Base-by-base conservation (phyloP, 2,329 filamentous ascomycete genomes). In the Keithomyces neogunnii region DNA sequence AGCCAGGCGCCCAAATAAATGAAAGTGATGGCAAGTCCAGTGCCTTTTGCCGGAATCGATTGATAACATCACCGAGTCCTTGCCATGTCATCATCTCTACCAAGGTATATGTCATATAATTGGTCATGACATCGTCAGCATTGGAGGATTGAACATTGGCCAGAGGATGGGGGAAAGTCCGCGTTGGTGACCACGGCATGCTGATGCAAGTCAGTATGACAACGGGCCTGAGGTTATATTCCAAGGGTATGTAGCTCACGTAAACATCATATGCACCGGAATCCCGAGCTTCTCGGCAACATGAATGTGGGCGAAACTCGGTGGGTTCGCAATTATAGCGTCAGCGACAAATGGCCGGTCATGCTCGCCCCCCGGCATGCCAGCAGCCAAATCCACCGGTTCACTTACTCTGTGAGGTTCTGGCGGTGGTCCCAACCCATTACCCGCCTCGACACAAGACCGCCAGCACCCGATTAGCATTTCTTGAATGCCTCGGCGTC, bases 21-120 rank as follows among this genome's bases (percentile, higher is more conserved):
- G 86, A 89, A 42, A 96, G 76, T 0, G 86, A 80, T 44, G 93
- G 86, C 1, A 96, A 72, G 30, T 86, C 85, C 1, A 95, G 75
- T 11, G 80, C 80, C 53, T 84, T 83, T 57, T 85, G 83, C 49
- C 91, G 78, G 62, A 96, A 96, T 9, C 84, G 79, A 63, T 97
- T 96, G 63, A 96, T 92, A 5, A 96, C 75, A 66, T 96, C 91
- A 38, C 91, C 91, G 3, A 96, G 71, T 0, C 89, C 90, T 68
- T 96, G 89, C 89, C 89, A 95, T 9, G 90, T 91, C 76, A 96
- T 82, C 80, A 95, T 88, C 58, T 96, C 90, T 2, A 95, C 86
- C 26, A 95, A 73, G 0, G 85, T 83, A 60, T 95, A 96, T 0
- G 86, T 88, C 51, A 95, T 76, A 62, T 88, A 92, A 59, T 93